These are phyloP conservation scores for Leptosphaerulina australis DNA, from an alignment of 2,329 filamentous ascomycete genomes.

Conservation along the genomic window DNA sequence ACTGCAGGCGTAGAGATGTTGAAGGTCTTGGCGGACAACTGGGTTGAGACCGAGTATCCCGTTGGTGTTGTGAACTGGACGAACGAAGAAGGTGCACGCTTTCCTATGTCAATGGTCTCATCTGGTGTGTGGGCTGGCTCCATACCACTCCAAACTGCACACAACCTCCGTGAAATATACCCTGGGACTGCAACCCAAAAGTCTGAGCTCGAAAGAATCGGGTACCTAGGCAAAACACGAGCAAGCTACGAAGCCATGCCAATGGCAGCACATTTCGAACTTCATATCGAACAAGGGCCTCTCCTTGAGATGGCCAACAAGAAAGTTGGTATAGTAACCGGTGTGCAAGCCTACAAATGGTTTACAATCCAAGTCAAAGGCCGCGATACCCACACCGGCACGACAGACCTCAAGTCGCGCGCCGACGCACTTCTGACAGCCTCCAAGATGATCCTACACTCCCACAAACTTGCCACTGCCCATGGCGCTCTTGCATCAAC, in stretches of 20 bases:
- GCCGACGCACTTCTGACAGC: slow-evolving; percentile 72
- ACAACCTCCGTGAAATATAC: slow-evolving; percentile 67
- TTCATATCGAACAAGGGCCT: slow-evolving; percentile 85
- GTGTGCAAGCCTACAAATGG: slow-evolving; percentile 78
- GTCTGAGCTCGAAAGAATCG: slow-evolving; percentile 72
- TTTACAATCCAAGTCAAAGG: slow-evolving; percentile 70
- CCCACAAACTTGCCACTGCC: slow-evolving; percentile 66
- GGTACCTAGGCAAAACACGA: slow-evolving; percentile 66
- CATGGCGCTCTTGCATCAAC: slow-evolving; percentile 70
- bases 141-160: slow-evolving; percentile 65
- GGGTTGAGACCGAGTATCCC: slow-evolving; percentile 71
- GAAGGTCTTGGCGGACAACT: slow-evolving; percentile 68
- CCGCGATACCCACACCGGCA: slow-evolving; percentile 75
- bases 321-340: slow-evolving; percentile 72
- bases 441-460: slow-evolving; percentile 69
- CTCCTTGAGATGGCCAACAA: slow-evolving; percentile 69
- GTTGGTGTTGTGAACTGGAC: slow-evolving; percentile 81
- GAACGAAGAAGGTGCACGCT: slow-evolving; percentile 82
- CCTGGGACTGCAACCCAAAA: slow-evolving; percentile 67
- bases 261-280: slow-evolving; percentile 78
- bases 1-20: slow-evolving; percentile 76
- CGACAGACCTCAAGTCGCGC: slow-evolving; percentile 70
- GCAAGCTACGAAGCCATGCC: slow-evolving; percentile 65
- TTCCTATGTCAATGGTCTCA: slow-evolving; percentile 74
- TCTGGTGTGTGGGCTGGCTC: slow-evolving; percentile 79